Conservation (phyloP, 116 monocot species). For the Cymodocea nodosa region DNA sequence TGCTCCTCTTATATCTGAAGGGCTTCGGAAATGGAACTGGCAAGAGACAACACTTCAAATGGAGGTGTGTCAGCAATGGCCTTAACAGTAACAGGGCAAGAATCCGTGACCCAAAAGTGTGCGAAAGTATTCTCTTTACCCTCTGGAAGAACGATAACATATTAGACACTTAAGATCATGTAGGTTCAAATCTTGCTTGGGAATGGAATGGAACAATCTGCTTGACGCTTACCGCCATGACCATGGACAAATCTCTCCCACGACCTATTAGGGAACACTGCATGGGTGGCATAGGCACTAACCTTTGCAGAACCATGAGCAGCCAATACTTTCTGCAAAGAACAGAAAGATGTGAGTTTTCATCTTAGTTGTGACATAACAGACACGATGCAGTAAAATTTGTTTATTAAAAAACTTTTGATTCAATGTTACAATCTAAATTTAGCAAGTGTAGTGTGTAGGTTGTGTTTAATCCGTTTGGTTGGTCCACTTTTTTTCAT, state of each 20-base stretch:
- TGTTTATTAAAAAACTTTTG: too few species aligned
- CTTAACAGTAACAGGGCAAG: conserved; percentile 75
- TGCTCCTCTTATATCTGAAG: conserved; percentile 49
- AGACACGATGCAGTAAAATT: too few species aligned
- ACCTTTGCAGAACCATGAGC: conserved; percentile 75
- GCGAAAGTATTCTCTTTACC: conserved; percentile 25
- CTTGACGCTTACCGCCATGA: conserved; percentile 17
- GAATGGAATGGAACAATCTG: not conserved
- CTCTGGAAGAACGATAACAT: conserved; percentile 13
- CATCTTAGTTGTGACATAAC: too few species aligned
- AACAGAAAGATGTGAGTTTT: not conserved
- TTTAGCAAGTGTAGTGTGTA: too few species aligned
- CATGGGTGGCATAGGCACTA: conserved; percentile 89
- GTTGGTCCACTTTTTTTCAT: too few species aligned
- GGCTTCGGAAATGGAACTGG: conserved; percentile 73
- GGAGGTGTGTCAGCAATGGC: conserved; percentile 47
- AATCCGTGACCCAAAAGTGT: conserved; percentile 88
- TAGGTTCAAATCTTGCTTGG: not conserved
- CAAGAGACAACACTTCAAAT: conserved; percentile 89
- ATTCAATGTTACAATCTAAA: too few species aligned
- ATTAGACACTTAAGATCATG: not conserved
- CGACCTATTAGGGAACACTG: conserved; percentile 77
- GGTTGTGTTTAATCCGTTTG: too few species aligned
- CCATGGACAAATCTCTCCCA: conserved; percentile 48
- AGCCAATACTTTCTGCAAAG: conserved; percentile 72